Evolutionary conservation across 2,329 filamentous ascomycete genomes (phyloP).

Genomic region (Lasiodiplodia sp.): DNA sequence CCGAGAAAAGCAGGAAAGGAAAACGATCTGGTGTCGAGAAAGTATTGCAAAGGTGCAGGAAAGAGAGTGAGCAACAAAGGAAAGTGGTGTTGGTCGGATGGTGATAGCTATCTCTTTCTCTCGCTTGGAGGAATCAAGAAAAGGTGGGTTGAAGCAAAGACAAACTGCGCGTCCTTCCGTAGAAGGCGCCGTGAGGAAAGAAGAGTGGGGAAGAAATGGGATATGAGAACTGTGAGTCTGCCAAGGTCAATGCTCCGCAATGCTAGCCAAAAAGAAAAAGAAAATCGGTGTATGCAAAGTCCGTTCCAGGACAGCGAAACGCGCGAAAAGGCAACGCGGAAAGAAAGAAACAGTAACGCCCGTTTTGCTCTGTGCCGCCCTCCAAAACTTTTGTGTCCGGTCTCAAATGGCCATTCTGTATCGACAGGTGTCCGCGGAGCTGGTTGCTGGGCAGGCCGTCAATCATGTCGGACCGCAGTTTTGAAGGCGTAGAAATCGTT

Average conservation of each 20-base stretch:
- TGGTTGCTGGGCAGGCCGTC: constrained; percentile 24
- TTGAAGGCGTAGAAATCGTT: constrained; percentile 23
- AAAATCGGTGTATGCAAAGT: constrained; percentile 26
- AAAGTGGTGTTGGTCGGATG: constrained; percentile 27
- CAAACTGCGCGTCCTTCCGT: constrained; percentile 20
- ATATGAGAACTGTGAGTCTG: constrained; percentile 20
- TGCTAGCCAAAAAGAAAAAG: constrained; percentile 29
- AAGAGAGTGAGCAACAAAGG: constrained; percentile 29
- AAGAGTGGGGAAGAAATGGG: constrained; percentile 6
- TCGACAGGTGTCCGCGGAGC: constrained; percentile 26
- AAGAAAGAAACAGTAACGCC: constrained; percentile 28
- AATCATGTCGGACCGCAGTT: constrained; percentile 9
- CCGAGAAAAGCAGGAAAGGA: constrained; percentile 22
- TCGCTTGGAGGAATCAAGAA: constrained; percentile 16
- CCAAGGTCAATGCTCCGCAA: constrained; percentile 31
- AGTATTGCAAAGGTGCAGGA: constrained; percentile 21
- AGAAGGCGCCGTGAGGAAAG: not conserved
- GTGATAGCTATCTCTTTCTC: constrained; percentile 25
- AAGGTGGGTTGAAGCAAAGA: constrained; percentile 17
- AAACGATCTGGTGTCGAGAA: constrained; percentile 16
- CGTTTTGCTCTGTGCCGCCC: constrained; percentile 30
- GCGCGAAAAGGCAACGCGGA: constrained; percentile 7
- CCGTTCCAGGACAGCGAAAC: constrained; percentile 28
- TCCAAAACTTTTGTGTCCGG: constrained; percentile 24
- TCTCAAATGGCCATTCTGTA: constrained; percentile 28